Base-by-base conservation (phyloP, 768 basidiomycete species). In the Kwoniella pini region DNA sequence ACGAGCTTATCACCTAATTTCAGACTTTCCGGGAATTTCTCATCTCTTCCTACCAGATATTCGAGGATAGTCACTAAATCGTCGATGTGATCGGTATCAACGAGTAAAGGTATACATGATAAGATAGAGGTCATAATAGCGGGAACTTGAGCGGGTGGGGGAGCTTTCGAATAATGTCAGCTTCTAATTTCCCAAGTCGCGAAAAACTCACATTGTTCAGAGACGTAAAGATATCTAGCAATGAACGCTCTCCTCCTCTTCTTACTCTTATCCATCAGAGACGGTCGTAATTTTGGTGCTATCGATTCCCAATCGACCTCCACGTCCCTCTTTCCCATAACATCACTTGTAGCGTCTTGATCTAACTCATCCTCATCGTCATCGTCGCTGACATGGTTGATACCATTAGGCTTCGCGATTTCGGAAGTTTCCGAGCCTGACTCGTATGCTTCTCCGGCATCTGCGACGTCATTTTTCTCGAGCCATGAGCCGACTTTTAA, bases 1-100 rank as follows among this genome's bases (percentile, higher is more conserved):
- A 91, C 76, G 15, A 92, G 83, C 68, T 87, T 84, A 68, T 90
- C 70, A 10, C 70, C 67, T 2, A 89, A 82, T 31, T 87, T 87
- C 15, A 86, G 71, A 9, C 68, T 68, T 22, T 80, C 57, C 7
- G 78, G 77, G 10, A 57, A 50, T 33, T 62, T 60, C 38, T 73
- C 69, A 56, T 79, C 77, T 19, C 69, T 43, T 24, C 43, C 45
- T 1, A 73, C 63, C 9, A 79, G 55, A 1, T 57, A 63, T 30
- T 57, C 57, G 1, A 79, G 62, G n/a, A 71, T 60, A 3, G 28
- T 42, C 17, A 74, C 64, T 22, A 76, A 59, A 11, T 63, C 63
- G 17, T 76, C 71, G 1, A 68, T 62, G 9, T 73, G 68, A 7
- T 68, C 57, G 12, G 63, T 48, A 11, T 68, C 58, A 11, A 61